These are phyloP conservation scores for Trichocladium uniseriatum DNA, from an alignment of 495 filamentous ascomycete genomes.

Conservation along the genomic window DNA sequence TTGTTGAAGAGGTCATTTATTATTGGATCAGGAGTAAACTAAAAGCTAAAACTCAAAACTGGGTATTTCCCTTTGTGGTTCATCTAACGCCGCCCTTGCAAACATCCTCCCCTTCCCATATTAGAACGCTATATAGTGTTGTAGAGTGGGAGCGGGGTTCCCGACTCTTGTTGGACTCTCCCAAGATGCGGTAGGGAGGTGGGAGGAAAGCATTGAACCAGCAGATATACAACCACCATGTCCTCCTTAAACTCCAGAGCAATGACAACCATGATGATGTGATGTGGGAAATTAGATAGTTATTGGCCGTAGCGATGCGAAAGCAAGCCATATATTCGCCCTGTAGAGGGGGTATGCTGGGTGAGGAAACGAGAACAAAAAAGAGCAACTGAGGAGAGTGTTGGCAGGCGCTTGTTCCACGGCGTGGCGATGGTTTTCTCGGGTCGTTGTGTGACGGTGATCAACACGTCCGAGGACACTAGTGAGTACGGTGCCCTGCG, in stretches of 20 bases:
- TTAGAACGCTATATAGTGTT: not conserved
- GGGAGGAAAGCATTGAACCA: not conserved
- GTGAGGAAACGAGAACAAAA: not conserved
- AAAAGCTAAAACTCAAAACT: not conserved
- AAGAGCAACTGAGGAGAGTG: too few species aligned
- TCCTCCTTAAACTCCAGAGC: not conserved
- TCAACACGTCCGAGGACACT: too few species aligned
- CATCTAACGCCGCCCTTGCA: not conserved
- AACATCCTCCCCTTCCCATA: not conserved
- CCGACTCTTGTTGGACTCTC: too few species aligned
- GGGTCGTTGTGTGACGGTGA: too few species aligned
- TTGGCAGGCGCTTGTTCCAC: too few species aligned
- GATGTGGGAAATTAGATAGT: not conserved
- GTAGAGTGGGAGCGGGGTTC: too few species aligned
- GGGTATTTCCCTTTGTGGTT: not conserved
- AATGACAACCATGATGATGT: not conserved
- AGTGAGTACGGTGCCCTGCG: too few species aligned
- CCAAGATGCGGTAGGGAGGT: too few species aligned
- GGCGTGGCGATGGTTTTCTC: too few species aligned
- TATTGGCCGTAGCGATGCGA: not conserved
- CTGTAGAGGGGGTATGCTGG: not conserved
- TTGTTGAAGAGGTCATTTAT: not conserved
- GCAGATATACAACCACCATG: not conserved
- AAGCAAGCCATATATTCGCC: not conserved
- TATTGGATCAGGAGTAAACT: too few species aligned